Conservation (phyloP, 768 basidiomycete genomes). For the Megacollybia marginata region DNA sequence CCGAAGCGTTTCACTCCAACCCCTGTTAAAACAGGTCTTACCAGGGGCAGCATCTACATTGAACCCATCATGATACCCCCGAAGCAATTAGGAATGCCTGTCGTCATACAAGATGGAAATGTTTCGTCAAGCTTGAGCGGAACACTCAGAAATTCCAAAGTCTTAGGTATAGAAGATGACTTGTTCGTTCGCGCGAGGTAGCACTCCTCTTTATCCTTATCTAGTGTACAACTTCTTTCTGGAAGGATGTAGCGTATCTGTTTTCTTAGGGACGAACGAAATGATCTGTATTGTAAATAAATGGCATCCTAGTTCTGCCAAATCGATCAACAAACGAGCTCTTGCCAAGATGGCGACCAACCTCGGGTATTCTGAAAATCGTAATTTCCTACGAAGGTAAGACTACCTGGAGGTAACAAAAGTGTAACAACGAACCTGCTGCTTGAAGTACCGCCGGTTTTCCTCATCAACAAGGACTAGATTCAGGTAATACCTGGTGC, state of each 20-base stretch:
- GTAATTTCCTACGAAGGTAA: conserved; percentile 62
- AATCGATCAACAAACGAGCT: background rate
- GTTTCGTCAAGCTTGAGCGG: conserved; percentile 2
- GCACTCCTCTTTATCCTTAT: background rate
- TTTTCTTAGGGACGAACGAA: background rate
- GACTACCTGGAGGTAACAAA: background rate
- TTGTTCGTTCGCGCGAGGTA: background rate
- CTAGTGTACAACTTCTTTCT: background rate
- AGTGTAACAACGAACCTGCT: conserved; percentile 51
- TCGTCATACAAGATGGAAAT: conserved; percentile 9
- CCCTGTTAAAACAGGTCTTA: conserved; percentile 16
- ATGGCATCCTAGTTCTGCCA: background rate
- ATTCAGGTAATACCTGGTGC: conserved; percentile 94
- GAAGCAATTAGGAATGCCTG: conserved; percentile 16
- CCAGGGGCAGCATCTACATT: conserved; percentile 26
- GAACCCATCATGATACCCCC: conserved; percentile 24
- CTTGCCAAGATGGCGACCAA: conserved; percentile 18
- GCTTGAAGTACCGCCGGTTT: conserved; percentile 96
- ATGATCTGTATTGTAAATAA: background rate
- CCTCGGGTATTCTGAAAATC: conserved; percentile 85
- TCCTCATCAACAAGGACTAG: conserved; percentile 97
- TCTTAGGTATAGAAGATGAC: conserved; percentile 19
- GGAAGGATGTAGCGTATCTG: too few species aligned
- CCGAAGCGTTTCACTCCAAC: conserved; percentile 27
- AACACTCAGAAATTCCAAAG: conserved; percentile 25